phyloP scores from a whole-genome alignment of 495 filamentous ascomycete genomes.

The Penicillium diatomitis region DNA sequence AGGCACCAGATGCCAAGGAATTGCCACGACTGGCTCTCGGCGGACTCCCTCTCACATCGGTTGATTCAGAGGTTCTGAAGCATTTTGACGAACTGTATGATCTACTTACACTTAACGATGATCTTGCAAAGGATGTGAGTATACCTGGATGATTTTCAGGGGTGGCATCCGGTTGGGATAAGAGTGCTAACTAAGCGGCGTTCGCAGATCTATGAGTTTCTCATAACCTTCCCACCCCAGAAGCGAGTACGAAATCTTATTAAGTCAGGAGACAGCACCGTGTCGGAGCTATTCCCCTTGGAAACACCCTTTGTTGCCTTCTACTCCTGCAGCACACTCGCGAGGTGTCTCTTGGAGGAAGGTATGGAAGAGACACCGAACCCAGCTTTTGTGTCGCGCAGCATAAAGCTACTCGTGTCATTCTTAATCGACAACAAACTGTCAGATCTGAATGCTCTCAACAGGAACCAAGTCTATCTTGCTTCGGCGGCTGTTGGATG shows the following conservation, averaged over 20 bases:
- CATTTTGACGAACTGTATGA: conserved; percentile 83
- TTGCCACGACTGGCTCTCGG: conserved; percentile 13
- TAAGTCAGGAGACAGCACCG: conserved; percentile 40
- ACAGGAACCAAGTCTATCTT: conserved; percentile 19
- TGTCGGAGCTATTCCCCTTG: conserved; percentile 55
- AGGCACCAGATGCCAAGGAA: conserved; percentile 31
- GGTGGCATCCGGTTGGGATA: background rate
- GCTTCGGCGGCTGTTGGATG: conserved; percentile 29
- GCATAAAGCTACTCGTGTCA: conserved; percentile 30
- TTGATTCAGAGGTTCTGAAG: conserved; percentile 69
- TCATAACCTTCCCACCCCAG: conserved; percentile 64
- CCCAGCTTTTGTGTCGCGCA: conserved; percentile 33
- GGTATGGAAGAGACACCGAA: conserved; percentile 30
- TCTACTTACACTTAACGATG: conserved; percentile 67
- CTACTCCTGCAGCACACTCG: conserved; percentile 62
- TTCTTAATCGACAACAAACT: conserved; percentile 32
- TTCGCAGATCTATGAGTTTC: conserved; percentile 60
- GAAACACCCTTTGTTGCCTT: conserved; percentile 63
- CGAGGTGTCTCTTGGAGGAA: conserved; percentile 39
- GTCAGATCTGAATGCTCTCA: conserved; percentile 9
- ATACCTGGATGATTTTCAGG: background rate
- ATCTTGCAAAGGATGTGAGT: conserved; percentile 56
- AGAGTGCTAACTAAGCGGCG: background rate
- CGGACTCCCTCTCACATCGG: conserved; percentile 31
- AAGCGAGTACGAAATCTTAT: conserved; percentile 50